A percentile compares a stretch with the other conserved stretches of the same genome.
Evolutionary conservation across 192 early-diverging fungal genomes (phyloP).

Genomic region (Spizellomyces sp.): DNA sequence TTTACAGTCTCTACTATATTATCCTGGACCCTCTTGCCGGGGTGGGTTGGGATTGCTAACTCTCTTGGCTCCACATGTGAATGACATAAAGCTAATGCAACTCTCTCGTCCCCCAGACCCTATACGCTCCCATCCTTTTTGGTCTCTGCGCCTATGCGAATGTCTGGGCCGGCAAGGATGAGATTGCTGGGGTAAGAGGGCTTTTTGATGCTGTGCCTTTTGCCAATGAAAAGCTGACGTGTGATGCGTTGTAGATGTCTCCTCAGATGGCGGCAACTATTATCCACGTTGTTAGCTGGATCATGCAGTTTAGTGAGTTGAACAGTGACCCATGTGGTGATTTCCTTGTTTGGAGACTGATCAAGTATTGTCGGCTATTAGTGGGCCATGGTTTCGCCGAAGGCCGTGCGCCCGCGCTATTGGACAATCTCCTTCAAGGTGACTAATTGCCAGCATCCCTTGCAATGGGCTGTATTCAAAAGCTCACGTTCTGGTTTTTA

Average conservation of each 20-base stretch:
- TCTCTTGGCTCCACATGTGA: not conserved
- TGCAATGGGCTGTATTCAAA: constrained; percentile 21
- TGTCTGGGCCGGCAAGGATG: constrained; percentile 43
- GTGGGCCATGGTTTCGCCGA: constrained; percentile 88
- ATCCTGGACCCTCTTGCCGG: constrained; percentile 70
- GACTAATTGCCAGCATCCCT: not conserved
- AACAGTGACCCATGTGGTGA: not conserved
- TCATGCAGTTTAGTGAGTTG: constrained; percentile 73
- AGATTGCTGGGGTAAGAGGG: constrained; percentile 29
- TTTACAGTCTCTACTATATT: constrained; percentile 77
- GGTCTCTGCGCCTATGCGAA: constrained; percentile 68
- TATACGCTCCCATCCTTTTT: constrained; percentile 35
- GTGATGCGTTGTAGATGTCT: constrained; percentile 15
- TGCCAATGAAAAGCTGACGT: not conserved
- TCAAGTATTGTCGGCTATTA: not conserved
- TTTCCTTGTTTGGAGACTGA: not conserved
- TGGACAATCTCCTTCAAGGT: constrained; percentile 87
- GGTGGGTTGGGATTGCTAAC: constrained; percentile 32
- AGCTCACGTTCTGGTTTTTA: constrained; percentile 19
- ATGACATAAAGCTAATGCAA: not conserved
- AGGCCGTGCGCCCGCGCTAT: constrained; percentile 81
- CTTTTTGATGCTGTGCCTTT: not conserved
- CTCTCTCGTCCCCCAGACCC: constrained; percentile 8
- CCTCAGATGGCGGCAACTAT: constrained; percentile 44
- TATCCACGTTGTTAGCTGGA: constrained; percentile 78